Conservation (phyloP, 768 basidiomycete species). For the Pleurotus giganteus region DNA sequence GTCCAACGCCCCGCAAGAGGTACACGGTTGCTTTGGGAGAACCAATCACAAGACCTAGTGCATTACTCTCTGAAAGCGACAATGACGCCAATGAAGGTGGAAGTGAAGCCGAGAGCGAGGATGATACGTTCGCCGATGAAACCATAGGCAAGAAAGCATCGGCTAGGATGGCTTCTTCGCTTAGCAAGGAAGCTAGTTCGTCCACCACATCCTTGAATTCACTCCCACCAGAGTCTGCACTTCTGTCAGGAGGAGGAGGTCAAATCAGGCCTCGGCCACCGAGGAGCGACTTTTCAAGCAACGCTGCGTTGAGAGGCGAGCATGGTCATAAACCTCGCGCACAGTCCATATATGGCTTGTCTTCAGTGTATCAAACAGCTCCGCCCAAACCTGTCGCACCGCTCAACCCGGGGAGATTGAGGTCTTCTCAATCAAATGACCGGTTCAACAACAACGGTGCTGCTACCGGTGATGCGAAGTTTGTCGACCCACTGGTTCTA, state of each 20-base stretch:
- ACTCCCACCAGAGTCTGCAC: conserved; percentile 1
- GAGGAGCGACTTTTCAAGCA: conserved; percentile 3
- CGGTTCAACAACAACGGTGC: conserved; percentile 18
- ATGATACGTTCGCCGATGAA: conserved; percentile 47
- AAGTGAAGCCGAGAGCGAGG: conserved; percentile 30
- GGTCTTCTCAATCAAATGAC: conserved; percentile 41
- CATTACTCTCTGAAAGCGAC: conserved; percentile 21
- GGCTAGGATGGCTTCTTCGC: conserved; percentile 23
- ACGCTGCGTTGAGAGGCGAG: conserved; percentile 10
- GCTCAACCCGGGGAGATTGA: conserved; percentile 27
- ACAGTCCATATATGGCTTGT: conserved; percentile 57
- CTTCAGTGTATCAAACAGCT: conserved; percentile 30
- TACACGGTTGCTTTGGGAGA: conserved; percentile 85
- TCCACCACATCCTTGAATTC: conserved; percentile 5
- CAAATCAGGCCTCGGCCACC: not conserved
- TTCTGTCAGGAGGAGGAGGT: not conserved
- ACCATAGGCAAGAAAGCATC: conserved; percentile 60
- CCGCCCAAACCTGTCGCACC: conserved; percentile 28
- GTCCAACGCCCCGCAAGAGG: conserved; percentile 77
- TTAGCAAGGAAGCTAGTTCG: conserved; percentile 3
- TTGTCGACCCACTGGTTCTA: conserved; percentile 75
- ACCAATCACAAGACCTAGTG: conserved; percentile 52
- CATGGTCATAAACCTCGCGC: conserved; percentile 32
- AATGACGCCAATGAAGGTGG: conserved; percentile 31
- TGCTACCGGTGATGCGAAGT: conserved; percentile 36